Percentiles rank a stretch among this genome's conserved stretches.
These are phyloP conservation scores for Dryas alaskensis DNA, from an alignment of 306 rosid genomes.

Conservation along the genomic window DNA sequence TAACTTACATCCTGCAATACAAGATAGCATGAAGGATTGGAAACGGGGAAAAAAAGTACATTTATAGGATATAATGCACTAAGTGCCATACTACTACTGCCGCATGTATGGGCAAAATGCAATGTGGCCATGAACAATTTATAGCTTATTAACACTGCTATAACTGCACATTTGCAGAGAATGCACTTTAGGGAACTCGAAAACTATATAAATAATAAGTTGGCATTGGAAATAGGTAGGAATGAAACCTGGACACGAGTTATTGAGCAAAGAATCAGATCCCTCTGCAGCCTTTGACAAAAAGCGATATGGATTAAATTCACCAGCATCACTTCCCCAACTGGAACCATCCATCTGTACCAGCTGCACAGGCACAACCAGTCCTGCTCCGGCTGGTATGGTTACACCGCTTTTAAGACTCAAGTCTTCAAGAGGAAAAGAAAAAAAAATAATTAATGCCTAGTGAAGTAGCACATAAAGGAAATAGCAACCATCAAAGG, in stretches of 20 bases:
- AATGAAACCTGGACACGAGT: constrained; percentile 33
- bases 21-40: neutral
- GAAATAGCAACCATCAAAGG: constrained; percentile 8
- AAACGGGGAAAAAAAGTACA: neutral
- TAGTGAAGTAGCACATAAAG: neutral
- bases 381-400: constrained; percentile 65
- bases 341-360: constrained; percentile 62
- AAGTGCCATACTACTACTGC: neutral
- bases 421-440: constrained; percentile 43
- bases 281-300: constrained; percentile 39
- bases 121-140: neutral
- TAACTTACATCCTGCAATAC: neutral
- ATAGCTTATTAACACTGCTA: neutral
- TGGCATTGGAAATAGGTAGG: constrained; percentile 11
- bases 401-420: constrained; percentile 54
- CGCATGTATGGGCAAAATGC: neutral
- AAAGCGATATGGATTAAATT: constrained; percentile 73
- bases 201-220: neutral
- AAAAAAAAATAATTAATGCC: constrained; percentile 27
- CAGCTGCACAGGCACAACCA: constrained; percentile 69
- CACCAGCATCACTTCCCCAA: constrained; percentile 71
- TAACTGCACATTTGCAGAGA: neutral
- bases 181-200: neutral
- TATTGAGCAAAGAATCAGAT: constrained; percentile 33
- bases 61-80: neutral